A percentile compares a stretch with the other conserved stretches of the same genome.
phyloP scores from a whole-genome alignment of 768 basidiomycete genomes.

The Mycena polygramma region DNA sequence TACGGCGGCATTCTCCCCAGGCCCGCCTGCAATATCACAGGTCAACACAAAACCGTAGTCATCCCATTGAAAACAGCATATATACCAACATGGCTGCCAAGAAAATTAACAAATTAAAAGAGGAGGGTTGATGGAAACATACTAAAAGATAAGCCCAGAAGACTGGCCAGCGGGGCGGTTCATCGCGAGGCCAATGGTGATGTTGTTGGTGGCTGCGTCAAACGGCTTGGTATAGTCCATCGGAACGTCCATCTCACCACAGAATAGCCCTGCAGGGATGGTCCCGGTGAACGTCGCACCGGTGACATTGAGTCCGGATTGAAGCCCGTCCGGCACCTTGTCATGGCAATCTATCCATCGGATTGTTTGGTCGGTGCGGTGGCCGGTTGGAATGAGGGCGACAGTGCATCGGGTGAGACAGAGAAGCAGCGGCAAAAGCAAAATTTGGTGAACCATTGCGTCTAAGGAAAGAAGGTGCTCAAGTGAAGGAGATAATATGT shows the following conservation, averaged over 20 bases:
- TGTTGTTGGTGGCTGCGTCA: conserved; percentile 15
- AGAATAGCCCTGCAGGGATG: conserved; percentile 18
- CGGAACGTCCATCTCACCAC: conserved; percentile 33
- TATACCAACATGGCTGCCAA: conserved; percentile 12
- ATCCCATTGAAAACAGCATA: background rate
- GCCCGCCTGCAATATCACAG: conserved; percentile 22
- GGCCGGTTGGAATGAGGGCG: too few relatives aligned
- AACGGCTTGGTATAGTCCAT: conserved; percentile 35
- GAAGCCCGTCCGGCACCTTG: conserved; percentile 13
- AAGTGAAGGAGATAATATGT: too few relatives aligned
- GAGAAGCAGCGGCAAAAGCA: too few relatives aligned
- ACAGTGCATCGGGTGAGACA: too few relatives aligned
- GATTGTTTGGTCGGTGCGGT: background rate
- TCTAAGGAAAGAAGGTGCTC: too few relatives aligned
- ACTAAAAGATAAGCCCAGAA: conserved; percentile 17
- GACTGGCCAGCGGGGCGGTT: conserved; percentile 16
- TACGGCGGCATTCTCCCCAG: conserved; percentile 24
- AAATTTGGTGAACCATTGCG: too few relatives aligned
- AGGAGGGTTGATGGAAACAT: background rate
- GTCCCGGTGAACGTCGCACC: background rate
- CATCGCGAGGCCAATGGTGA: conserved; percentile 36
- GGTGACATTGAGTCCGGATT: conserved; percentile 14
- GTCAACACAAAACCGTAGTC: background rate
- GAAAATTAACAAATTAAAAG: background rate
- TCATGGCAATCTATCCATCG: conserved; percentile 29